Conservation (phyloP, 805 yeast species). For the Metschnikowia kunwiensis region DNA sequence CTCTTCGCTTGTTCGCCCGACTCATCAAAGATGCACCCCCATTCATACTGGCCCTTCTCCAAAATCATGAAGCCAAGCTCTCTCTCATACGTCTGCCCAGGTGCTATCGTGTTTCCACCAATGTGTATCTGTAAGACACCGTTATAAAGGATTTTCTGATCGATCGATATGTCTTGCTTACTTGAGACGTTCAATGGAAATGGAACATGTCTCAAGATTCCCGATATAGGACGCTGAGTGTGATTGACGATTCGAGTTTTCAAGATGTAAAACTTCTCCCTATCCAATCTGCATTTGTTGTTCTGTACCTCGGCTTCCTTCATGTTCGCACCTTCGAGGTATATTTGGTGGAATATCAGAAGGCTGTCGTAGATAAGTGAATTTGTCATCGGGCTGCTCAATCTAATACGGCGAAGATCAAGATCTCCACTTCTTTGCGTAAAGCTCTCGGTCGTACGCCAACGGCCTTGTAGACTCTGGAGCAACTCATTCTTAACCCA, state of each 20-base stretch:
- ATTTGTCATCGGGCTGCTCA: conserved; percentile 59
- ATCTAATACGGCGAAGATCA: conserved; percentile 63
- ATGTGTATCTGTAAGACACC: conserved; percentile 67
- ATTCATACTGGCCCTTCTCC: conserved; percentile 77
- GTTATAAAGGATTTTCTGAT: conserved; percentile 61
- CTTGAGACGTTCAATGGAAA: conserved; percentile 18
- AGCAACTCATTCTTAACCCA: conserved; percentile 78
- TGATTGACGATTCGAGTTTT: conserved; percentile 50
- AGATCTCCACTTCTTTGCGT: conserved; percentile 49
- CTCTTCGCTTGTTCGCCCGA: conserved; percentile 19
- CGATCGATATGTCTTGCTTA: conserved; percentile 30
- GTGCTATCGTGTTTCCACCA: conserved; percentile 33
- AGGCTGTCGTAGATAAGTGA: conserved; percentile 51
- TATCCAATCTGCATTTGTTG: conserved; percentile 7
- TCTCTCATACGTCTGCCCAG: conserved; percentile 42
- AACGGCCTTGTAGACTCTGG: conserved; percentile 55
- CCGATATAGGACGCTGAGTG: conserved; percentile 40
- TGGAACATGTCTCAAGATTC: conserved; percentile 63
- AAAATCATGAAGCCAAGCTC: conserved; percentile 60
- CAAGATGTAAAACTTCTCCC: conserved; percentile 53
- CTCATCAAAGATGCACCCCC: conserved; percentile 51
- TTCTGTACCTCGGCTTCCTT: conserved; percentile 25
- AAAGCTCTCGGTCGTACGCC: conserved; percentile 45
- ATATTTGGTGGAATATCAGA: conserved; percentile 35
- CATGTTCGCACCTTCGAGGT: conserved; percentile 11